Percentiles rank a stretch among this genome's conserved stretches.
Conservation (phyloP, 1,284 basidiomycete genomes). For the Rhodotorula sp. region DNA sequence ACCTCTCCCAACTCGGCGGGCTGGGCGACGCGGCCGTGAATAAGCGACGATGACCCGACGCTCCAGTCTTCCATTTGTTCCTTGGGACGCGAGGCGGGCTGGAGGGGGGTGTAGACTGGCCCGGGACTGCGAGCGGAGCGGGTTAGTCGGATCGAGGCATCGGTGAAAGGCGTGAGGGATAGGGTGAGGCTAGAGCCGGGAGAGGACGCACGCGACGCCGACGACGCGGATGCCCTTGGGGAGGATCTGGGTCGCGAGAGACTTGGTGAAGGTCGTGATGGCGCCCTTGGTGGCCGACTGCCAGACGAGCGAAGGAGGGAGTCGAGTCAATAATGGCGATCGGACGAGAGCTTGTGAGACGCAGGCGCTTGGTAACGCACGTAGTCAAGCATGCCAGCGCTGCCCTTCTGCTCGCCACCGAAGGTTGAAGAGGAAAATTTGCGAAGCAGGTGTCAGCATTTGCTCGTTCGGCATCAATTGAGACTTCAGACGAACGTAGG, state of each 20-base stretch:
- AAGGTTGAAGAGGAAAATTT: background rate
- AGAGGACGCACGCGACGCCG: slow-evolving; percentile 46
- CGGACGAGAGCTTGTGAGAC: background rate
- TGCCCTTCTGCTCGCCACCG: background rate
- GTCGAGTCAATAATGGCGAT: background rate
- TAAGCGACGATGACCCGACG: slow-evolving; percentile 44
- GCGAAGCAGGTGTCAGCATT: background rate
- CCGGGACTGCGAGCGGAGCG: slow-evolving; percentile 50
- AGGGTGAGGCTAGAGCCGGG: background rate
- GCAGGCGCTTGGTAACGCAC: background rate
- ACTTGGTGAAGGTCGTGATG: slow-evolving; percentile 49
- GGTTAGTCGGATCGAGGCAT: too few species aligned
- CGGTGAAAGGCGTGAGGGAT: background rate
- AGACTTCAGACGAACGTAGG: slow-evolving; percentile 52
- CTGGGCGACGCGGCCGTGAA: slow-evolving; percentile 58
- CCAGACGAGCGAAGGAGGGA: background rate
- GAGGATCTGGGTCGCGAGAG: slow-evolving; percentile 60
- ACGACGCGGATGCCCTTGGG: slow-evolving; percentile 62
- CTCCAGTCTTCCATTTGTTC: slow-evolving; percentile 56
- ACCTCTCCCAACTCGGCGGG: slow-evolving; percentile 59
- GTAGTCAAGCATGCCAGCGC: background rate
- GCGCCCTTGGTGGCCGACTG: slow-evolving; percentile 59
- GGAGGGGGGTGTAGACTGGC: slow-evolving; percentile 58
- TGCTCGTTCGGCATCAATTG: too few species aligned
- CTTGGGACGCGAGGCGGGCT: slow-evolving; percentile 57